A percentile compares a stretch with the other conserved stretches of the same genome.
Conservation (phyloP, 495 filamentous ascomycete genomes). For the Penicillium desertorum region DNA sequence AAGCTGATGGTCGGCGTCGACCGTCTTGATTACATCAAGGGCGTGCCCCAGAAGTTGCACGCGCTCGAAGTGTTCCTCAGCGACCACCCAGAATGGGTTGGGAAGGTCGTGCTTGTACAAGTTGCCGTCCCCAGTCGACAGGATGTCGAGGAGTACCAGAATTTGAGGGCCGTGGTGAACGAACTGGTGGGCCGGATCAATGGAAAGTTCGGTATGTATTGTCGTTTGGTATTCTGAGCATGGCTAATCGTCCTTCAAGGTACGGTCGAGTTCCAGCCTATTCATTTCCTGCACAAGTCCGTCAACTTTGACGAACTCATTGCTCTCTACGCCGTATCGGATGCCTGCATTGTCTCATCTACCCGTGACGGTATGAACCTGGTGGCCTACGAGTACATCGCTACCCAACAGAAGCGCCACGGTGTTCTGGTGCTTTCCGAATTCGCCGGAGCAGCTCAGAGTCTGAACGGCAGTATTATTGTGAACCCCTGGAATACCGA, state of each 20-base stretch:
- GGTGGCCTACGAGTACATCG: slow-evolving; percentile 98
- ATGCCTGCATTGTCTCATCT: slow-evolving; percentile 91
- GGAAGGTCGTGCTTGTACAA: slow-evolving; percentile 96
- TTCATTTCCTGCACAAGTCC: slow-evolving; percentile 96
- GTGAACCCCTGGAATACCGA: slow-evolving; percentile 98
- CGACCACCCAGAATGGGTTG: slow-evolving; percentile 96
- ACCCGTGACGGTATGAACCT: slow-evolving; percentile 99
- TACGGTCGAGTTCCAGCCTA: slow-evolving; percentile 95
- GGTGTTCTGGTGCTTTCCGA: slow-evolving; percentile 92
- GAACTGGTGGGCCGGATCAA: slow-evolving; percentile 95
- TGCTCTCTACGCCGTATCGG: slow-evolving; percentile 88
- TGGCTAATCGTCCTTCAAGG: slow-evolving; percentile 44
- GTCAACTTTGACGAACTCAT: slow-evolving; percentile 91
- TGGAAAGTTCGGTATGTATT: slow-evolving; percentile 72
- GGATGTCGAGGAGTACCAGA: slow-evolving; percentile 98
- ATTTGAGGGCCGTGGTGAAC: slow-evolving; percentile 88
- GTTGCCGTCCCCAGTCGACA: slow-evolving; percentile 91
- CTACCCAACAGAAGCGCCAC: slow-evolving; percentile 82
- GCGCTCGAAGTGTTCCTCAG: slow-evolving; percentile 94
- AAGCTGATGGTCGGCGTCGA: slow-evolving; percentile 97
- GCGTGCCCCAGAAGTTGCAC: slow-evolving; percentile 94
- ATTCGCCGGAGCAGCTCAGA: slow-evolving; percentile 92
- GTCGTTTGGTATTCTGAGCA: not conserved
- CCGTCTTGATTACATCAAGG: slow-evolving; percentile 96
- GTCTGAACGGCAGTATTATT: slow-evolving; percentile 85